These are phyloP conservation scores for Homolaphlyctis polyrhiza DNA, from an alignment of 371 early-diverging fungal genomes.

Conservation along the genomic window DNA sequence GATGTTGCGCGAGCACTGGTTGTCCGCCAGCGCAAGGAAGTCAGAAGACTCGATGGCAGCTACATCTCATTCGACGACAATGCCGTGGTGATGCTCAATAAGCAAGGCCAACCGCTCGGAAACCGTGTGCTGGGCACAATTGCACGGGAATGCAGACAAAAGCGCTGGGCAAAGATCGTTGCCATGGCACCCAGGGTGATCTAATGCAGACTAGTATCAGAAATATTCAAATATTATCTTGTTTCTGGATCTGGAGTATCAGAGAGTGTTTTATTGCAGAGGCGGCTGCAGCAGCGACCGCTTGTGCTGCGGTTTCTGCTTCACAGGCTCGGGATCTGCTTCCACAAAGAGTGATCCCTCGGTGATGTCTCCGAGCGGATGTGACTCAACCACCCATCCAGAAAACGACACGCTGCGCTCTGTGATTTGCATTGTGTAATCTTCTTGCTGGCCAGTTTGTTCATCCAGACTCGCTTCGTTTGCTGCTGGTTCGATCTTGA, in stretches of 20 bases:
- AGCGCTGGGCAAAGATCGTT: slow-evolving; percentile 92
- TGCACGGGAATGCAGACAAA: slow-evolving; percentile 83
- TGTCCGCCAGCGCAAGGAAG: slow-evolving; percentile 89
- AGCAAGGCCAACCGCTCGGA: slow-evolving; percentile 79
- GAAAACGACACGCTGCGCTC: neutral
- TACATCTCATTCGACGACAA: slow-evolving; percentile 95
- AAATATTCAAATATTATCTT: too few species aligned
- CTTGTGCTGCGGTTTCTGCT: too few species aligned
- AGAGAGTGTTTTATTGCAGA: too few species aligned
- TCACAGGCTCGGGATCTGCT: too few species aligned
- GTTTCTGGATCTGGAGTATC: too few species aligned
- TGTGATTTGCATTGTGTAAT: too few species aligned
- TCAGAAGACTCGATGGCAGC: slow-evolving; percentile 86
- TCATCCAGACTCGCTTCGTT: too few species aligned
- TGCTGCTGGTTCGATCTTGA: too few species aligned
- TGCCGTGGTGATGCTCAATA: slow-evolving; percentile 92
- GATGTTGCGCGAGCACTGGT: slow-evolving; percentile 92
- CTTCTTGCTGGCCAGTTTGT: too few species aligned
- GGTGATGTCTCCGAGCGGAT: slow-evolving; percentile 5
- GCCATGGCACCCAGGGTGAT: slow-evolving; percentile 91
- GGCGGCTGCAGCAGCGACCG: too few species aligned
- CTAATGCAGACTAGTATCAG: too few species aligned
- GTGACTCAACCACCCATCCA: neutral
- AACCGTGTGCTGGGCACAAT: slow-evolving; percentile 91
- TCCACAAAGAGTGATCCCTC: slow-evolving; percentile 3